Evolutionary conservation across 148 eudicot species (phyloP).

Genomic region (Polygonum aviculare): DNA sequence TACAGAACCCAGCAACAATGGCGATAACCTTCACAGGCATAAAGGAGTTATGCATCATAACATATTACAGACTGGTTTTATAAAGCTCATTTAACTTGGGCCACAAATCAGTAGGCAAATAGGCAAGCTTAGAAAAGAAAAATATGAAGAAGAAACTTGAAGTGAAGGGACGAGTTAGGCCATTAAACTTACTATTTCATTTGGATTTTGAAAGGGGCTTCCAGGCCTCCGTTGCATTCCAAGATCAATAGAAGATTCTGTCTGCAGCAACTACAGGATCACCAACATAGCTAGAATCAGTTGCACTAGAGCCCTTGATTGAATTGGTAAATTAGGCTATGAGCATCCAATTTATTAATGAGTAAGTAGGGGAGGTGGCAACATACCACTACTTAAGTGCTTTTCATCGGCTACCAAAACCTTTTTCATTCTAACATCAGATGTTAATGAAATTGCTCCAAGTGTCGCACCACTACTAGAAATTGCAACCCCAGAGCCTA

Average conservation of each 20-base stretch:
- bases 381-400: slow-evolving; percentile 49
- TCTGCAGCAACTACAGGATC: slow-evolving; percentile 52
- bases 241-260: slow-evolving; percentile 47
- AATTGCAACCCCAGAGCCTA: slow-evolving; percentile 35
- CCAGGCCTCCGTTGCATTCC: slow-evolving; percentile 98
- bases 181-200: slow-evolving; percentile 51
- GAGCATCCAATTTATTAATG: not conserved
- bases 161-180: not conserved
- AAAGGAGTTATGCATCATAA: not conserved
- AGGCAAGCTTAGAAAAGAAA: not conserved
- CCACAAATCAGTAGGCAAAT: not conserved
- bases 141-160: not conserved
- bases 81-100: not conserved
- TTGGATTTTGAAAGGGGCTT: slow-evolving; percentile 72
- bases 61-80: not conserved
- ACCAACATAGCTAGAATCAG: slow-evolving; percentile 23
- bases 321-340: slow-evolving; percentile 17
- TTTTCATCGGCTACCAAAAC: slow-evolving; percentile 68
- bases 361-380: slow-evolving; percentile 20
- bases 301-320: too few species aligned
- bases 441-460: slow-evolving; percentile 47
- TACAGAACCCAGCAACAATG: slow-evolving; percentile 83
- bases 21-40: slow-evolving; percentile 25
- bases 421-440: slow-evolving; percentile 71
- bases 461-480: slow-evolving; percentile 37